Conservation (phyloP, 2,329 filamentous ascomycete genomes). For the Colletotrichum neosansevieriae region DNA sequence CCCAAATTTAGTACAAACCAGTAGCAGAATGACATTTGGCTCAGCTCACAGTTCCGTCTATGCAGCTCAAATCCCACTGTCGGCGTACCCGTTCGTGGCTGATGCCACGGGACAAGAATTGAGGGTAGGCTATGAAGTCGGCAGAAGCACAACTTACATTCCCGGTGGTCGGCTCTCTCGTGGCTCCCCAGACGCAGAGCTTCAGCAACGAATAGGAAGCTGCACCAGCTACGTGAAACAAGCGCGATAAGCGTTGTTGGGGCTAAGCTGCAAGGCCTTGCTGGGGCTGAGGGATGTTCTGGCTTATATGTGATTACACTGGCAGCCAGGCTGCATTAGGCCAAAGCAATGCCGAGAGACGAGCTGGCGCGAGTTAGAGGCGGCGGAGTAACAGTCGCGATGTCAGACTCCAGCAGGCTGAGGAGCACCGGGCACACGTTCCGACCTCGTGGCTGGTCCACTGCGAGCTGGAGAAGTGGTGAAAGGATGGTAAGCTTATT, state of each 20-base stretch:
- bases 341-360: background rate
- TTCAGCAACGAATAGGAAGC: constrained; percentile 9
- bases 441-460: constrained; percentile 1
- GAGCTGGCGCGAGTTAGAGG: background rate
- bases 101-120: background rate
- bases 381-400: constrained; percentile 30
- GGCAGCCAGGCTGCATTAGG: constrained; percentile 10
- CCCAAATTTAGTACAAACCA: constrained; percentile 6
- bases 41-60: too few relatives aligned
- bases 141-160: too few relatives aligned
- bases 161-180: background rate
- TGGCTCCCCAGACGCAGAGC: background rate
- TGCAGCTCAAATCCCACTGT: too few relatives aligned
- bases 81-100: background rate
- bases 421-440: background rate
- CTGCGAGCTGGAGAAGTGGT: background rate
- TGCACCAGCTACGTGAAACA: background rate
- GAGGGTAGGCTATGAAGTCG: background rate
- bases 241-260: too few relatives aligned
- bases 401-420: constrained; percentile 23
- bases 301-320: background rate
- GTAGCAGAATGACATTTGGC: background rate
- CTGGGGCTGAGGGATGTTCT: constrained; percentile 5
- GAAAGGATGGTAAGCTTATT: constrained; percentile 25
- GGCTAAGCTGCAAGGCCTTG: background rate